Percentiles rank a stretch among this genome's conserved stretches.
Conservation (phyloP, 306 rosid species). For the Begonia fuchsioides region DNA sequence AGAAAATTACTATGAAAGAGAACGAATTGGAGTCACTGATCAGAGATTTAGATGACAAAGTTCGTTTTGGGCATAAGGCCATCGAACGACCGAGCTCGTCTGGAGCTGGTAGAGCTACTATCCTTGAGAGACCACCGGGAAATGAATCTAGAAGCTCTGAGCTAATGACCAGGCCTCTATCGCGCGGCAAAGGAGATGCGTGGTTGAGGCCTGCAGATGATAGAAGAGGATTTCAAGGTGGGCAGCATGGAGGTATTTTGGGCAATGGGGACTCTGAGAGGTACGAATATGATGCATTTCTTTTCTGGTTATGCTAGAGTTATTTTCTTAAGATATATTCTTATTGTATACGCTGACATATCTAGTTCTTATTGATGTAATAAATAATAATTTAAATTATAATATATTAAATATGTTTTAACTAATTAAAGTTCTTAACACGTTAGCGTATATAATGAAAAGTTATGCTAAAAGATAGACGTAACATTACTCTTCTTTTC, state of each 20-base stretch:
- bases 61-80: constrained; percentile 85
- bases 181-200: constrained; percentile 67
- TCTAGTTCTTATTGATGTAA: no score
- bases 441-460: no score
- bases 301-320: no score
- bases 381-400: no score
- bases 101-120: constrained; percentile 38
- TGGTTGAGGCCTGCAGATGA: constrained; percentile 60
- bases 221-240: constrained; percentile 52
- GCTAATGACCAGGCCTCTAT: constrained; percentile 53
- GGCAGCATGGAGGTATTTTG: constrained; percentile 62
- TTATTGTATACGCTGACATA: no score
- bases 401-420: no score
- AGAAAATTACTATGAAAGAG: constrained; percentile 33
- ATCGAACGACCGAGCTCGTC: constrained; percentile 86
- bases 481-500: no score
- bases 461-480: no score
- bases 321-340: no score
- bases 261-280: constrained; percentile 55
- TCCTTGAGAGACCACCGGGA: constrained; percentile 58
- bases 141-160: constrained; percentile 59
- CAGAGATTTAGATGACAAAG: constrained; percentile 65
- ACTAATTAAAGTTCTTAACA: no score
- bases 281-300: constrained; percentile 29
- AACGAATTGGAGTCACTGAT: constrained; percentile 50